These are phyloP conservation scores for Sutorius eximius DNA, from an alignment of 1,284 basidiomycete genomes.

Conservation along the genomic window DNA sequence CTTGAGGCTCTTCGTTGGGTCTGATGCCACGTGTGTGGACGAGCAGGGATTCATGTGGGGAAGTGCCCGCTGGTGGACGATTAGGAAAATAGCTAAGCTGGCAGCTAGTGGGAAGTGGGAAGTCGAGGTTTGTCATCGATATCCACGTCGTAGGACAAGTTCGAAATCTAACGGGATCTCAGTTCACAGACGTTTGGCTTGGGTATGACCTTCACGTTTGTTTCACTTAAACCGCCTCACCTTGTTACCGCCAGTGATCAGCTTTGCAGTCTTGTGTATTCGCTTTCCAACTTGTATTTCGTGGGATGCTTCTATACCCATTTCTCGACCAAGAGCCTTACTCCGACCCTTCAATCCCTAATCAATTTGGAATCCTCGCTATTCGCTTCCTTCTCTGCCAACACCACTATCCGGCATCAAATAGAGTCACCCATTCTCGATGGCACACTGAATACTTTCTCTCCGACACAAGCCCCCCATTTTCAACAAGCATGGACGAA, in stretches of 20 bases:
- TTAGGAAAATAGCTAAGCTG: slow-evolving; percentile 62
- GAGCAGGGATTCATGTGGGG: slow-evolving; percentile 27
- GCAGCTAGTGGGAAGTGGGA: slow-evolving; percentile 68
- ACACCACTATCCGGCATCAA: background rate
- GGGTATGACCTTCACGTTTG: slow-evolving; percentile 47
- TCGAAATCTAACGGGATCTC: slow-evolving; percentile 1
- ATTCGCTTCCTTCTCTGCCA: background rate
- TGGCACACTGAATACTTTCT: too few relatives aligned
- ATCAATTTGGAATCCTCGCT: background rate
- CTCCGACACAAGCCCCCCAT: background rate
- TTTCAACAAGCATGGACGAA: slow-evolving; percentile 18
- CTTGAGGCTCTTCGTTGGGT: background rate
- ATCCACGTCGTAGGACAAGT: background rate
- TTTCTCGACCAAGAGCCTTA: background rate
- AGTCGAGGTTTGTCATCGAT: slow-evolving; percentile 62
- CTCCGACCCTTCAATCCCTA: background rate
- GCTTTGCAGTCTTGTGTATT: slow-evolving; percentile 75
- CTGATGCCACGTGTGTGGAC: background rate
- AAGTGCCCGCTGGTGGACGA: slow-evolving; percentile 73
- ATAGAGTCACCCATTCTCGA: background rate
- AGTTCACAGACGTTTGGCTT: slow-evolving; percentile 84
- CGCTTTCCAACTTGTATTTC: slow-evolving; percentile 71
- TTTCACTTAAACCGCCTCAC: slow-evolving; percentile 22
- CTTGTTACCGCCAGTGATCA: slow-evolving; percentile 64
- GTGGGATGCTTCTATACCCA: slow-evolving; percentile 69